Percentiles rank a stretch among this genome's conserved stretches.
Evolutionary conservation across 257 asterid species (phyloP).

Genomic region (Ocimum tenuiflorum): DNA sequence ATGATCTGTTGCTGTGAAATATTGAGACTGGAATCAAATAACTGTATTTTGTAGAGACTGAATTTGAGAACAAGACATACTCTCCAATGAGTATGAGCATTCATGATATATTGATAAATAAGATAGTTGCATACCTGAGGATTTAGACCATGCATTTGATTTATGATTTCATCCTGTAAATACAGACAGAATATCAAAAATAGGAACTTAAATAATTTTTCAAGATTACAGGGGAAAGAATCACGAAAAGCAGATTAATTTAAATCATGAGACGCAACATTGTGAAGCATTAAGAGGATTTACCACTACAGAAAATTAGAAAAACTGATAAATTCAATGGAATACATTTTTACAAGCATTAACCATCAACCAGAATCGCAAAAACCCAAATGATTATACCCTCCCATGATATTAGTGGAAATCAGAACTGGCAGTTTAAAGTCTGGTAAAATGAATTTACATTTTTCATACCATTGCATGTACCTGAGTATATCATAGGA

Average conservation of each 20-base stretch:
- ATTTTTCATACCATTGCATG: neutral
- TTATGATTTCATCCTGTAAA: slow-evolving; percentile 63
- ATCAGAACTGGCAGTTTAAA: neutral
- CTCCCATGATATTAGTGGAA: neutral
- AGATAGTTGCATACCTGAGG: slow-evolving; percentile 65
- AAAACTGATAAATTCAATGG: too few species aligned
- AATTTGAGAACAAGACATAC: neutral
- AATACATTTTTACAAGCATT: neutral
- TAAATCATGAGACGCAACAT: neutral
- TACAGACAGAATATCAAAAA: slow-evolving; percentile 7
- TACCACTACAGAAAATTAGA: neutral
- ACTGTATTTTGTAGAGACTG: neutral
- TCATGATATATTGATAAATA: neutral
- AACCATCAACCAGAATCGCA: neutral
- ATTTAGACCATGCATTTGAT: slow-evolving; percentile 57
- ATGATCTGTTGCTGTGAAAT: neutral
- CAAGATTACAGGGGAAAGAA: neutral
- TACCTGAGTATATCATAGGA: neutral
- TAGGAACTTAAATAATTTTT: neutral
- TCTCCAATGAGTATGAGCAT: neutral
- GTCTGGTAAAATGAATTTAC: neutral
- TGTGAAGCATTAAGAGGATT: neutral
- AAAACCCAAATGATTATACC: neutral
- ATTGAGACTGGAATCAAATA: neutral
- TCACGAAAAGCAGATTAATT: neutral